phyloP scores from a whole-genome alignment of 2,329 filamentous ascomycete species.

The Pseudopithomyces maydicus region DNA sequence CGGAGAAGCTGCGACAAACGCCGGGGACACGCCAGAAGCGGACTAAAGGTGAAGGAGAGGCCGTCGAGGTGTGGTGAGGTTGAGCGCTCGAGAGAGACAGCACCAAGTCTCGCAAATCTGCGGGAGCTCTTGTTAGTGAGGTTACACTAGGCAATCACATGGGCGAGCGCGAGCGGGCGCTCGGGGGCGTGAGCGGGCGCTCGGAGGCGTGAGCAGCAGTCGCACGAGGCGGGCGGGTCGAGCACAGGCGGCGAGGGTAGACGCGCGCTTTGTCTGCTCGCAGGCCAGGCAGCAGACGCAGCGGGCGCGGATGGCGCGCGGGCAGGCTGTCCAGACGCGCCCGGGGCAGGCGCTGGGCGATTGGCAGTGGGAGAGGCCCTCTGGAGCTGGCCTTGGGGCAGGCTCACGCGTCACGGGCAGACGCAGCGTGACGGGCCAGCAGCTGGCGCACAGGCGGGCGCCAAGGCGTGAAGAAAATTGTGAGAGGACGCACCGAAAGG shows the following conservation, averaged over 20 bases:
- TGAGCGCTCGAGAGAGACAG: constrained; percentile 25
- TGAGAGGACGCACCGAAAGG: constrained; percentile 7
- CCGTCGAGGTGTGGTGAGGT: constrained; percentile 25
- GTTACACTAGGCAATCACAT: constrained; percentile 38
- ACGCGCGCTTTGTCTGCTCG: constrained; percentile 10
- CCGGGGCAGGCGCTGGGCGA: not conserved
- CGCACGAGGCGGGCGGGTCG: constrained; percentile 29
- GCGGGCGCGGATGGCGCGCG: not conserved
- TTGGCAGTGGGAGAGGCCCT: not conserved
- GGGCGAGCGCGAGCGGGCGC: constrained; percentile 21
- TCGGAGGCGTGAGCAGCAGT: constrained; percentile 21
- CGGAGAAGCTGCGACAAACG: constrained; percentile 40
- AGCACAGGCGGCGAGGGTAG: constrained; percentile 9
- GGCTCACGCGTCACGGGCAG: not conserved
- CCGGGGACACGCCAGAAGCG: constrained; percentile 32
- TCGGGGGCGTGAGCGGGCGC: no score
- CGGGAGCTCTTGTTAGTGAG: constrained; percentile 27
- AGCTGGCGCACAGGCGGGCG: constrained; percentile 4
- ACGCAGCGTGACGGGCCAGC: constrained; percentile 2
- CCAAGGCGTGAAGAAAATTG: constrained; percentile 14
- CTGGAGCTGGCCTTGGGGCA: not conserved
- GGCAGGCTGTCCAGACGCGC: not conserved
- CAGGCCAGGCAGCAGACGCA: constrained; percentile 1
- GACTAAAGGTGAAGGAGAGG: constrained; percentile 35
- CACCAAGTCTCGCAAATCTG: constrained; percentile 36